Percentiles rank a stretch among this genome's conserved stretches.
Conservation (phyloP, 208 protist species). For the Naegleria lovaniensis region DNA sequence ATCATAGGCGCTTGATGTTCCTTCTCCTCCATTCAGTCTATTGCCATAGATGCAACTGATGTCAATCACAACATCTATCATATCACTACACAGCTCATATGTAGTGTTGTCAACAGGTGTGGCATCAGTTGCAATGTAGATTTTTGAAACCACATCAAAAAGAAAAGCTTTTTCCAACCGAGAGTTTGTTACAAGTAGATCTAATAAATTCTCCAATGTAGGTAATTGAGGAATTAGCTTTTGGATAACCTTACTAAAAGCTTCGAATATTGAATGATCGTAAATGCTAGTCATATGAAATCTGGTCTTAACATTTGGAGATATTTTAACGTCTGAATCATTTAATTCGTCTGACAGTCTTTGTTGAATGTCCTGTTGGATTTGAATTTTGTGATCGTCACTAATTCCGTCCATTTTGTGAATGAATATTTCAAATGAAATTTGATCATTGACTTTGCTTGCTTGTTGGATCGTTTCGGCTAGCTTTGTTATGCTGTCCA, state of each 20-base stretch:
- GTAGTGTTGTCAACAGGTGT: constrained; percentile 67
- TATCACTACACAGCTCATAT: constrained; percentile 78
- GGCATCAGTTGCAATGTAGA: constrained; percentile 79
- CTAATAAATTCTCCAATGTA: constrained; percentile 71
- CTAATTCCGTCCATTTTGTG: constrained; percentile 74
- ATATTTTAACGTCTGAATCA: constrained; percentile 31
- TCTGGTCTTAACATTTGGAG: constrained; percentile 35
- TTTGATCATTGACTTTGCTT: constrained; percentile 57
- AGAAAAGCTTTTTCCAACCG: constrained; percentile 83
- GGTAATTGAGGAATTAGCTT: constrained; percentile 74
- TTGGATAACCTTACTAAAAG: constrained; percentile 73
- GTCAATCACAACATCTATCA: constrained; percentile 85
- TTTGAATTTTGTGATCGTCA: constrained; percentile 71
- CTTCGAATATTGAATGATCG: constrained; percentile 83
- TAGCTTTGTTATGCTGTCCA: constrained; percentile 55
- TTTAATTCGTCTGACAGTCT: constrained; percentile 55
- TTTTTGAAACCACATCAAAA: constrained; percentile 78
- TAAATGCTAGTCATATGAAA: constrained; percentile 74
- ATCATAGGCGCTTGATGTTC: constrained; percentile 54
- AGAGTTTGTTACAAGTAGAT: constrained; percentile 66
- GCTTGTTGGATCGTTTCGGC: constrained; percentile 52
- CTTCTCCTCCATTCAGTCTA: constrained; percentile 38
- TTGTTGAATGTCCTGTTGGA: constrained; percentile 62
- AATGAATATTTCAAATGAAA: constrained; percentile 78
- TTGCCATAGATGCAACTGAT: constrained; percentile 70